Percentiles rank a stretch among this genome's conserved stretches.
phyloP scores from a whole-genome alignment of 225 moss, liverwort and hornwort species.

The Rhytidiadelphus loreus region DNA sequence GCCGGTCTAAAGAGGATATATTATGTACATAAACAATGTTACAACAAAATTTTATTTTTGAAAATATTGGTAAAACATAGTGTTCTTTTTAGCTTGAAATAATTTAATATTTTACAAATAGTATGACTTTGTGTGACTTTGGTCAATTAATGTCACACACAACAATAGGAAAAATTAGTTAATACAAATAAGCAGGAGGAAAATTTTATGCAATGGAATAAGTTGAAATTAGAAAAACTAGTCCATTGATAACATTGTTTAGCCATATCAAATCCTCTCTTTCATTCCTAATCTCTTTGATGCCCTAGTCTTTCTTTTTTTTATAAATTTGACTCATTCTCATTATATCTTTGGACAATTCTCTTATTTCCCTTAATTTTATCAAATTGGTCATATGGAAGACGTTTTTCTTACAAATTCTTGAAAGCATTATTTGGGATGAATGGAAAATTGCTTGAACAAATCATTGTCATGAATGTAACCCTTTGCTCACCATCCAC shows the following conservation, averaged over 20 bases:
- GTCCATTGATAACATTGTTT: background rate
- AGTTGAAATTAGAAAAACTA: background rate
- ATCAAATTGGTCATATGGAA: background rate
- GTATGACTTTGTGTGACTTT: background rate
- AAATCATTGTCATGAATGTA: background rate
- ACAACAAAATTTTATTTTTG: background rate
- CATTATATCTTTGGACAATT: background rate
- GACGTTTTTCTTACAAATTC: background rate
- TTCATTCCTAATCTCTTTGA: background rate
- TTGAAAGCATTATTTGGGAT: background rate
- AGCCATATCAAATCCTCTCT: too few relatives aligned
- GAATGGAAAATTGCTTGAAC: background rate
- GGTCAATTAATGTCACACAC: background rate
- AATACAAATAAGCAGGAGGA: background rate
- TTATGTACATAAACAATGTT: background rate
- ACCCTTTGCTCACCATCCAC: background rate
- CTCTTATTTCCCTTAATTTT: background rate
- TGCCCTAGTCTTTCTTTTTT: rapidly evolving
- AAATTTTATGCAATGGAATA: background rate
- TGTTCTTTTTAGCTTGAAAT: rapidly evolving
- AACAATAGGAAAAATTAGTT: background rate
- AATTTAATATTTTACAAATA: background rate
- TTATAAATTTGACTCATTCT: background rate
- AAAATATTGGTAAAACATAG: rapidly evolving
- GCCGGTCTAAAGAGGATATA: rapidly evolving